Evolutionary conservation across 306 rosid genomes (phyloP).

Genomic region (Prunus mongolica): DNA sequence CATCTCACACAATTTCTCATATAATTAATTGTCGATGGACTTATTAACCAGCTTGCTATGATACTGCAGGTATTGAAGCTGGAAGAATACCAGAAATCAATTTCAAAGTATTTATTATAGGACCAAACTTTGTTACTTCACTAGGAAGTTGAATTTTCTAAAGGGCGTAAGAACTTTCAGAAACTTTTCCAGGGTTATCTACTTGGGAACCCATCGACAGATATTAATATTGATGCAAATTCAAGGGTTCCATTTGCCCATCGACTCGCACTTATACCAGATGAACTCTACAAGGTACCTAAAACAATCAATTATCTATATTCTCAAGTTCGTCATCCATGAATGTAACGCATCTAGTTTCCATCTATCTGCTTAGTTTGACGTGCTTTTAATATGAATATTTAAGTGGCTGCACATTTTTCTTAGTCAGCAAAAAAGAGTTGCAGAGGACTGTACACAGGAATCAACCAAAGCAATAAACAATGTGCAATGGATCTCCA

Average conservation of each 20-base stretch:
- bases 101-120: slow-evolving; percentile 15
- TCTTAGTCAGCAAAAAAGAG: slow-evolving; percentile 19
- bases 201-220: slow-evolving; percentile 25
- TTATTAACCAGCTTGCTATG: neutral
- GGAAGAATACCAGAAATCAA: slow-evolving; percentile 14
- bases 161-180: no score
- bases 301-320: neutral
- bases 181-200: slow-evolving; percentile 25
- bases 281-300: slow-evolving; percentile 35
- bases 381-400: neutral
- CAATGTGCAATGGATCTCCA: slow-evolving; percentile 27
- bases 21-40: neutral
- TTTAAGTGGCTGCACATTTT: neutral
- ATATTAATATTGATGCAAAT: slow-evolving; percentile 3
- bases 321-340: neutral
- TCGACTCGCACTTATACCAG: slow-evolving; percentile 29
- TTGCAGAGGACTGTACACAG: slow-evolving; percentile 29
- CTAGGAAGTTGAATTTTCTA: neutral
- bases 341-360: neutral
- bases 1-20: neutral
- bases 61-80: slow-evolving; percentile 26
- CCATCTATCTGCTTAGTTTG: neutral
- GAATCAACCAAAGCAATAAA: neutral
- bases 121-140: neutral
- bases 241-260: slow-evolving; percentile 22